Percentiles rank a stretch among this genome's conserved stretches.
Evolutionary conservation across 2,329 filamentous ascomycete genomes (phyloP).

Genomic region (Pseudocercospora crystallina): DNA sequence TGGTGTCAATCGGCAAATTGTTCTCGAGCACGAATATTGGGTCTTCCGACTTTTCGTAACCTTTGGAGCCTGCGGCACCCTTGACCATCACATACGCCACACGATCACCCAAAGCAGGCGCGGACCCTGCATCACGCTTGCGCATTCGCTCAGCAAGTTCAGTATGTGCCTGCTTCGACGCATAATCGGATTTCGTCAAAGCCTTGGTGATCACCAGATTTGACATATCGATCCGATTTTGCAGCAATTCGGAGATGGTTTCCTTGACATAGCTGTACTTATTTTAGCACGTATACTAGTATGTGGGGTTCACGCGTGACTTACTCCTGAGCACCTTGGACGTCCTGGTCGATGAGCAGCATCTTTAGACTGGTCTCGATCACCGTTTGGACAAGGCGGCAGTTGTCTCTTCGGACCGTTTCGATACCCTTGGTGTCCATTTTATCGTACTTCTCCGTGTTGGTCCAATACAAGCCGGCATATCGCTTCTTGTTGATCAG

Average conservation of each 20-base stretch:
- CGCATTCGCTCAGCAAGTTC: conserved; percentile 95
- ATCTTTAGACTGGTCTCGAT: conserved; percentile 96
- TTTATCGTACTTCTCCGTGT: conserved; percentile 91
- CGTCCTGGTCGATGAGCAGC: conserved; percentile 90
- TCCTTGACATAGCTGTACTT: conserved; percentile 82
- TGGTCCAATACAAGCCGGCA: conserved; percentile 96
- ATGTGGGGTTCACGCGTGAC: conserved; percentile 36
- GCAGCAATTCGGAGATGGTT: conserved; percentile 88
- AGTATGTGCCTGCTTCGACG: conserved; percentile 90
- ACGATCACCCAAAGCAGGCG: conserved; percentile 87
- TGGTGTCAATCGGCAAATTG: conserved; percentile 96
- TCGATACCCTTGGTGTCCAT: conserved; percentile 99
- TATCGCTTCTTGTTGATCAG: conserved; percentile 99
- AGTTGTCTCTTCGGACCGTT: conserved; percentile 95
- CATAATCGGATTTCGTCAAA: conserved; percentile 84
- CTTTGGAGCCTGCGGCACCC: conserved; percentile 82
- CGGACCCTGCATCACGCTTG: conserved; percentile 93
- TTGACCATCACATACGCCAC: conserved; percentile 98
- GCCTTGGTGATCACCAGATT: conserved; percentile 99
- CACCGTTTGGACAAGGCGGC: conserved; percentile 89
- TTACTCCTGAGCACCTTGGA: conserved; percentile 89
- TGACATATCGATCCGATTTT: conserved; percentile 98
- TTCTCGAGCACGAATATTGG: conserved; percentile 96
- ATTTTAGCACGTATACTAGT: conserved; percentile 39
- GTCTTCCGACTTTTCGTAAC: conserved; percentile 96